Evolutionary conservation across 768 basidiomycete species (phyloP).

Genomic region (Tephrocybe sp.): DNA sequence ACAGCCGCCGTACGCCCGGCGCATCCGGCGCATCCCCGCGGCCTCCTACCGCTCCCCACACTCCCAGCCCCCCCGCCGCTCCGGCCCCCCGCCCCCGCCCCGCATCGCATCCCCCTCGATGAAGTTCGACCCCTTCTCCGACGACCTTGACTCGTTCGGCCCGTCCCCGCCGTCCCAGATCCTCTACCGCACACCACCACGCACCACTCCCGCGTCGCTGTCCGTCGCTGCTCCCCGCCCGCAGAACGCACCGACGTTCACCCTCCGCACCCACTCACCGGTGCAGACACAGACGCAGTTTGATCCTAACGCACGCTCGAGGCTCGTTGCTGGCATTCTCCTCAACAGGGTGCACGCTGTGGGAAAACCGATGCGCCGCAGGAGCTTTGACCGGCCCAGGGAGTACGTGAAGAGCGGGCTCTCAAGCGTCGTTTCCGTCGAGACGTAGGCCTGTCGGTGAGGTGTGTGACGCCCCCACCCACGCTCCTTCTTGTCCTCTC

Average conservation of each 20-base stretch:
- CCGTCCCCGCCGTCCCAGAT: background rate
- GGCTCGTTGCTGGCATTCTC: conserved; percentile 59
- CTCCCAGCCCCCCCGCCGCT: conserved; percentile 6
- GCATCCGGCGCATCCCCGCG: conserved; percentile 5
- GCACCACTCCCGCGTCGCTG: background rate
- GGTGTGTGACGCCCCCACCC: background rate
- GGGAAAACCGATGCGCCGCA: conserved; percentile 54
- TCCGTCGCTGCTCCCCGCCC: background rate
- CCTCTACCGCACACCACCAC: conserved; percentile 12
- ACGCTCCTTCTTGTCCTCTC: background rate
- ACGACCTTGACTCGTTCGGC: conserved; percentile 11
- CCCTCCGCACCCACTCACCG: conserved; percentile 1
- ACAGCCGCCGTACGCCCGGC: conserved; percentile 9
- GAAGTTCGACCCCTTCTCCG: conserved; percentile 24
- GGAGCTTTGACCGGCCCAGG: conserved; percentile 28
- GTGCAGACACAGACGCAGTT: background rate
- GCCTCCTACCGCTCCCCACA: conserved; percentile 5
- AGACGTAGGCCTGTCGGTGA: conserved; percentile 23
- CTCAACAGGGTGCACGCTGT: conserved; percentile 51
- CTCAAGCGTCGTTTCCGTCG: conserved; percentile 50
- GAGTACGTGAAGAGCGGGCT: conserved; percentile 54
- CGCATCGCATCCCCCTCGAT: conserved; percentile 8
- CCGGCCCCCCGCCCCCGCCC: conserved; percentile 9
- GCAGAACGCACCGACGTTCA: background rate
- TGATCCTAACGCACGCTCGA: conserved; percentile 34